phyloP scores from a whole-genome alignment of 768 basidiomycete species.

The Hericium coralloides region DNA sequence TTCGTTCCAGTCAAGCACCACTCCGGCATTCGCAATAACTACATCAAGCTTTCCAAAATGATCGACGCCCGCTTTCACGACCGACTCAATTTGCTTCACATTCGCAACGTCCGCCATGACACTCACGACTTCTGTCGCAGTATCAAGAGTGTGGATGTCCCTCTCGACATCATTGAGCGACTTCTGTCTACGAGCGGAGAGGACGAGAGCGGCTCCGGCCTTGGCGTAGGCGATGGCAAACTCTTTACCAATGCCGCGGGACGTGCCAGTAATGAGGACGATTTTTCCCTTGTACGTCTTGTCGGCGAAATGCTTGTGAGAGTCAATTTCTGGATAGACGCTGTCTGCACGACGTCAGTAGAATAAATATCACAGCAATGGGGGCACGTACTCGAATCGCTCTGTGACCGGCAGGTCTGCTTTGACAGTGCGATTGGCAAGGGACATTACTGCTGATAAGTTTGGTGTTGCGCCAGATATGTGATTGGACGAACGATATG shows the following conservation, averaged over 20 bases:
- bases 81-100: neutral
- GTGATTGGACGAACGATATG: too few relatives aligned
- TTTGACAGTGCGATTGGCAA: too few relatives aligned
- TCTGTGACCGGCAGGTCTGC: neutral
- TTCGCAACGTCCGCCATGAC: constrained; percentile 6
- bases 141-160: neutral
- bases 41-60: constrained; percentile 5
- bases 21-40: constrained; percentile 5
- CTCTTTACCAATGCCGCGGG: constrained; percentile 15
- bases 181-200: constrained; percentile 3
- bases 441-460: too few relatives aligned
- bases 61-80: neutral
- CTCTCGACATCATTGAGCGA: neutral
- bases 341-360: neutral
- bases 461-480: too few relatives aligned
- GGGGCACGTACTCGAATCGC: neutral
- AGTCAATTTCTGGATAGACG: constrained; percentile 5
- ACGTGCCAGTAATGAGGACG: constrained; percentile 17
- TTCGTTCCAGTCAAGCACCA: neutral
- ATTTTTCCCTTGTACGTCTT: constrained; percentile 8
- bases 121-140: neutral
- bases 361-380: too few relatives aligned
- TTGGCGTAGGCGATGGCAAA: constrained; percentile 9
- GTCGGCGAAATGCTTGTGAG: neutral
- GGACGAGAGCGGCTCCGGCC: constrained; percentile 11